Evolutionary conservation across 1,284 basidiomycete genomes (phyloP).

Genomic region (Austropuccinia psidii): DNA sequence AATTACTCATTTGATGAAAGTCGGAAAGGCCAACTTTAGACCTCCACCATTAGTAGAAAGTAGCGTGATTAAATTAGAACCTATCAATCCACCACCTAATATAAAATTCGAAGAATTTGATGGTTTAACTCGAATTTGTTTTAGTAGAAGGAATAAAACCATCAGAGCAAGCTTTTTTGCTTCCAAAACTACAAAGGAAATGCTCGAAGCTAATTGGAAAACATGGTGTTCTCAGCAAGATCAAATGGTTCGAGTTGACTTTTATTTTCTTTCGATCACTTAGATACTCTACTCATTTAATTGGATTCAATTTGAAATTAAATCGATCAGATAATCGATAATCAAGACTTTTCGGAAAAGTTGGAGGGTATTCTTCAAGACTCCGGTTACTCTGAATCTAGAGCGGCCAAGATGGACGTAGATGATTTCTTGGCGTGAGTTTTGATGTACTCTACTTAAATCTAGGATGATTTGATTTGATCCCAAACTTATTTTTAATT

Average conservation of each 20-base stretch:
- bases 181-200: conserved; percentile 86
- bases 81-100: conserved; percentile 87
- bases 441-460: neutral
- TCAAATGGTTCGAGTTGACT: conserved; percentile 46
- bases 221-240: conserved; percentile 81
- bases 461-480: neutral
- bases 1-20: conserved; percentile 94
- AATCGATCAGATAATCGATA: neutral
- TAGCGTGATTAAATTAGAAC: conserved; percentile 81
- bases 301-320: neutral
- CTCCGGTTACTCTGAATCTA: conserved; percentile 60
- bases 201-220: conserved; percentile 87
- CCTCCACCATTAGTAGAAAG: conserved; percentile 93
- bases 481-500: neutral
- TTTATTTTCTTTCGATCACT: neutral
- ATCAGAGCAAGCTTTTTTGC: conserved; percentile 69
- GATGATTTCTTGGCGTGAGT: conserved; percentile 61
- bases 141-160: conserved; percentile 83
- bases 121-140: conserved; percentile 81
- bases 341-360: conserved; percentile 45
- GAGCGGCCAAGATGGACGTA: conserved; percentile 75
- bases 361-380: conserved; percentile 69
- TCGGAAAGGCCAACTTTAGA: conserved; percentile 90
- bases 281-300: neutral
- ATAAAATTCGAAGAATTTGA: conserved; percentile 97